A percentile compares a stretch with the other conserved stretches of the same genome.
phyloP scores from a whole-genome alignment of 306 rosid genomes.

The Sesbania bispinosa region DNA sequence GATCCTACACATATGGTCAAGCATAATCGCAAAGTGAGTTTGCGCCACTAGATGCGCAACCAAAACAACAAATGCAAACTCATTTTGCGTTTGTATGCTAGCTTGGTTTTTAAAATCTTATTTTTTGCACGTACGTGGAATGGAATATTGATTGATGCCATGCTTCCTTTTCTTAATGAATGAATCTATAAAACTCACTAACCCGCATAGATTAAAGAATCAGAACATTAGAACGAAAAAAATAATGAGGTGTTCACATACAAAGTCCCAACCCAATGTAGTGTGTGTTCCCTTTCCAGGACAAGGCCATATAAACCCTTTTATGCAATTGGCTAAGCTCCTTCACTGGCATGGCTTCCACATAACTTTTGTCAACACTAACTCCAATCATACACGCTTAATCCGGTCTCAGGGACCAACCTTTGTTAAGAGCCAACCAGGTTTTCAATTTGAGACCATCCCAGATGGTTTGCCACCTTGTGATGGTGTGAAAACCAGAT shows the following conservation, averaged over 20 bases:
- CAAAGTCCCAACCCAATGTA: slow-evolving; percentile 27
- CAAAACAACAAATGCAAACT: too few relatives aligned
- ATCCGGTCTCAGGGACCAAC: not conserved
- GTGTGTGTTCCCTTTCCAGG: slow-evolving; percentile 23
- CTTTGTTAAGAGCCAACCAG: not conserved
- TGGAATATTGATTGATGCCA: too few relatives aligned
- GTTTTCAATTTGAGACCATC: not conserved
- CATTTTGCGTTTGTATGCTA: too few relatives aligned
- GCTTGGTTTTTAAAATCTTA: too few relatives aligned
- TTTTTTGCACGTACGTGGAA: too few relatives aligned
- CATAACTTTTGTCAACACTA: slow-evolving; percentile 15
- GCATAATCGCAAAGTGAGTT: too few relatives aligned
- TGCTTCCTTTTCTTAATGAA: not conserved
- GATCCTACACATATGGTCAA: too few relatives aligned
- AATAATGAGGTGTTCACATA: not conserved
- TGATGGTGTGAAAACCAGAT: not conserved
- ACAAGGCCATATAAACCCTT: slow-evolving; percentile 12
- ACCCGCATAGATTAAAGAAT: not conserved
- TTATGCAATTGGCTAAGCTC: slow-evolving; percentile 13
- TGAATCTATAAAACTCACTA: not conserved
- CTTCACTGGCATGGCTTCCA: not conserved
- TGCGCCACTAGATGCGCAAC: too few relatives aligned
- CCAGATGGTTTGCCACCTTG: slow-evolving; percentile 17
- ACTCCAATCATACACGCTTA: slow-evolving; percentile 1
- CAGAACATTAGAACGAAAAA: not conserved